Base-by-base conservation (phyloP, 169 alveolate species). In the Cryptosporidium sp. region DNA sequence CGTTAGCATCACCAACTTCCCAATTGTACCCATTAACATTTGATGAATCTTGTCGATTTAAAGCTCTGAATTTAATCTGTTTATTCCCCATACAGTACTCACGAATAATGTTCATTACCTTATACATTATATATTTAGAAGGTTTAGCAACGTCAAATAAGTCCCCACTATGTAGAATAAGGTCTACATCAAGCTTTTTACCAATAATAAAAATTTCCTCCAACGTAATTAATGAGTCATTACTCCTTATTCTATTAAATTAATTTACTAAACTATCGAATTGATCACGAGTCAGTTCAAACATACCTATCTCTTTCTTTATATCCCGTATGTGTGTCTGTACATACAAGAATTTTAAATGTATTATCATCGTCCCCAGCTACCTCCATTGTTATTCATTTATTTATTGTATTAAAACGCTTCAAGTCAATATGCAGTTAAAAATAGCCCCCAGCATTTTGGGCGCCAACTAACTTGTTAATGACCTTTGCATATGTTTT, bases 321-420 rank as follows among this genome's bases (percentile, higher is more conserved):
- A 80, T 95, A 96, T 10, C 99, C 99, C 80, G 97, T 91, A 87
- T 98, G 99, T 68, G 97, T 97, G 89, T 98, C 99, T 5, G 99
- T 95, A 37, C 97, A 96, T 21, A 98, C 96, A 87, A 97, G 69
- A 33, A 97, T 95, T 89, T 94, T 96, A 84, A 97, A 94, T 37
- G 93, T 91, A 53, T 84, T 75, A 16, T 91, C 87, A 6, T 92
- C 93, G 10, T 87, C 89, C 12, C 60, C 85, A 21, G 51, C 1
- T 56, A 52, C 29, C 12, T 39, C 56, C 86, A 58, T 60, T 26
- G 3, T n/a, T 0, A 26, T 56, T n/a, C 18, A 23, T 23, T 8
- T 23, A 23, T 23, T 26, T 56, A 56, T 26, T 14, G 10, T 42
- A 53, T 5, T 53, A 53, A n/a, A n/a, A 26, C 35, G 5, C 65